These are phyloP conservation scores for Pelargonium hybrid DNA, from an alignment of 441 rosid genomes.

Conservation along the genomic window DNA sequence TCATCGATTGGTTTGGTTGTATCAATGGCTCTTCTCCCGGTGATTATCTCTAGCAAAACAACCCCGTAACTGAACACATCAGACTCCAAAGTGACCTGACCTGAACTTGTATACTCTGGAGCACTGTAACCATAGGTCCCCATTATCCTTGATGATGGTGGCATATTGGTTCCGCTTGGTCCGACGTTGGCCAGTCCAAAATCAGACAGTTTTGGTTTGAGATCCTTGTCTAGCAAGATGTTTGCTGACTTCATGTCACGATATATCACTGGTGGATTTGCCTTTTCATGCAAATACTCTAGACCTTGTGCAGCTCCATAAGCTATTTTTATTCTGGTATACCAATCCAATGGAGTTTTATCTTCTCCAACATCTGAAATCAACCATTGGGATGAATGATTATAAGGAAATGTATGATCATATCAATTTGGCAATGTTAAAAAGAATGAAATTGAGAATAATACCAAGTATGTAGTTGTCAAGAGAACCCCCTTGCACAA, in stretches of 20 bases:
- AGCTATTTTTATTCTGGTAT: slow-evolving; percentile 53
- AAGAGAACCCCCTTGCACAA: slow-evolving; percentile 48
- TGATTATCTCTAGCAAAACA: slow-evolving; percentile 68
- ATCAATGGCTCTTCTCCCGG: slow-evolving; percentile 71
- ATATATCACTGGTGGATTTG: slow-evolving; percentile 57
- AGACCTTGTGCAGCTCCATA: slow-evolving; percentile 68
- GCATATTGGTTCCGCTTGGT: slow-evolving; percentile 34
- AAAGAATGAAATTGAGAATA: too few relatives aligned
- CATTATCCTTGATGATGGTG: slow-evolving; percentile 46
- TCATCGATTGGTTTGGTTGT: slow-evolving; percentile 58
- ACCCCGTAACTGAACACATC: slow-evolving; percentile 89
- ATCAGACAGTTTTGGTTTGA: slow-evolving; percentile 52
- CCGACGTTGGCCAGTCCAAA: slow-evolving; percentile 53
- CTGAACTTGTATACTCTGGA: slow-evolving; percentile 64
- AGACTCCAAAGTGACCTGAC: slow-evolving; percentile 49
- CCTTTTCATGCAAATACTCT: slow-evolving; percentile 59
- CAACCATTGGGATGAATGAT: too few relatives aligned
- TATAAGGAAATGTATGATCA: too few relatives aligned
- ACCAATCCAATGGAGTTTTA: slow-evolving; percentile 47
- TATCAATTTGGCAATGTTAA: too few relatives aligned
- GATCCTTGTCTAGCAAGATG: slow-evolving; percentile 50
- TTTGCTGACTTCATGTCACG: slow-evolving; percentile 67
- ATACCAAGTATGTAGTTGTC: slow-evolving; percentile 36
- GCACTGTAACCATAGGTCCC: slow-evolving; percentile 77
- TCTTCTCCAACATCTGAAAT: slow-evolving; percentile 29